Percentiles rank a stretch among this genome's conserved stretches.
Conservation (phyloP, 2,329 filamentous ascomycete genomes). For the Alternaria viburni region DNA sequence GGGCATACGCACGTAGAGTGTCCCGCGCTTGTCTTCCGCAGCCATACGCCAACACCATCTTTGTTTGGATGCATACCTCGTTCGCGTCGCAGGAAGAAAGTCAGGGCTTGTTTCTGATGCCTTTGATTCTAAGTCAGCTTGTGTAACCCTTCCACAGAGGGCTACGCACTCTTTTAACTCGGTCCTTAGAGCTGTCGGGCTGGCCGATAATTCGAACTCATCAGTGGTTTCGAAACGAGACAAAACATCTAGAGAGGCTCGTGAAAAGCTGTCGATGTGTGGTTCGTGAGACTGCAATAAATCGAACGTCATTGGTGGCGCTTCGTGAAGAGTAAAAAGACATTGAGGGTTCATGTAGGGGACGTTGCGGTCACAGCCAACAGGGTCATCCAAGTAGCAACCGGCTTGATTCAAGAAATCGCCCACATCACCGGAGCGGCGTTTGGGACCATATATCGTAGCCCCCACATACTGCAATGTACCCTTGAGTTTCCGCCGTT, state of each 20-base stretch:
- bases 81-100: slow-evolving; percentile 16
- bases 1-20: background rate
- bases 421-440: background rate
- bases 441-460: background rate
- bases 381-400: slow-evolving; percentile 16
- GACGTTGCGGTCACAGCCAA: slow-evolving; percentile 17
- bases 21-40: background rate
- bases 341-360: slow-evolving; percentile 20
- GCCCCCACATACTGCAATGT: no score
- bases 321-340: background rate
- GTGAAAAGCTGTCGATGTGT: background rate
- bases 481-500: background rate
- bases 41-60: slow-evolving; percentile 10
- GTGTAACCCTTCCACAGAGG: accelerated
- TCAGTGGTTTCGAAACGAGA: background rate
- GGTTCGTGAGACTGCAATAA: background rate
- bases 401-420: background rate
- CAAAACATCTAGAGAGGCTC: background rate
- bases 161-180: background rate
- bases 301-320: background rate
- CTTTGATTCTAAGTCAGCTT: background rate
- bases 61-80: slow-evolving; percentile 6
- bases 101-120: slow-evolving; percentile 16
- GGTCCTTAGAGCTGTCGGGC: background rate
- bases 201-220: background rate